Percentiles rank a stretch among this genome's conserved stretches.
These are phyloP conservation scores for Bauhinia variegata DNA, from an alignment of 306 rosid genomes.

Conservation along the genomic window DNA sequence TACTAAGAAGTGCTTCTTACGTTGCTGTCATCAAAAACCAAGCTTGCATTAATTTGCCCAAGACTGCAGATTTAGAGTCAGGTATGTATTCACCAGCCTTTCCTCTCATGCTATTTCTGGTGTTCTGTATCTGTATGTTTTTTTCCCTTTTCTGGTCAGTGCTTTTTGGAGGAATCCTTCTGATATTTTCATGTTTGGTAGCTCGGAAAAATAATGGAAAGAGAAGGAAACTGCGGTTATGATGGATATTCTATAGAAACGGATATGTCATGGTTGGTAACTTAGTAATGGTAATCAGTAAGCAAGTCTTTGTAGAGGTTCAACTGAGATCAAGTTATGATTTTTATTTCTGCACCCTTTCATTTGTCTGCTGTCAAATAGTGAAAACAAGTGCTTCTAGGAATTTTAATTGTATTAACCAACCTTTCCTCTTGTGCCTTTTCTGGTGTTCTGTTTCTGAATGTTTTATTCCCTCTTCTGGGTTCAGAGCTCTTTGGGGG, in stretches of 20 bases:
- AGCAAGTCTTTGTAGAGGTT: too few species aligned
- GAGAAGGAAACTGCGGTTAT: neutral
- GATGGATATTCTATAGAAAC: neutral
- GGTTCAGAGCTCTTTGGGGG: neutral
- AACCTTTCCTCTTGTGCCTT: neutral
- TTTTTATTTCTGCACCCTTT: constrained; percentile 5
- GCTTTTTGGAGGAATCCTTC: neutral
- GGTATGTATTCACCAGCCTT: constrained; percentile 7
- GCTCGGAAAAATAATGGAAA: neutral
- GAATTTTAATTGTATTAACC: neutral
- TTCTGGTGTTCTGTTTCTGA: constrained; percentile 7
- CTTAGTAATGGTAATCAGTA: too few species aligned
- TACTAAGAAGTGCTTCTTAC: too few species aligned
- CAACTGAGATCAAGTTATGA: neutral
- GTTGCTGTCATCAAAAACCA: too few species aligned
- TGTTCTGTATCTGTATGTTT: constrained; percentile 2
- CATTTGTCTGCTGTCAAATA: neutral
- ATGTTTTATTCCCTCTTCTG: neutral
- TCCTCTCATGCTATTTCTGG: neutral
- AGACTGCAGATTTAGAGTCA: neutral
- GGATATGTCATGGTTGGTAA: neutral
- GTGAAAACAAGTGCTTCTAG: neutral
- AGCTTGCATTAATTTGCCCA: too few species aligned
- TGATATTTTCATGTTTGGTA: neutral
- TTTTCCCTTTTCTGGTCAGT: neutral